Evolutionary conservation across 1,284 basidiomycete species (phyloP).

Genomic region (Tetrapyrgos nigripes): DNA sequence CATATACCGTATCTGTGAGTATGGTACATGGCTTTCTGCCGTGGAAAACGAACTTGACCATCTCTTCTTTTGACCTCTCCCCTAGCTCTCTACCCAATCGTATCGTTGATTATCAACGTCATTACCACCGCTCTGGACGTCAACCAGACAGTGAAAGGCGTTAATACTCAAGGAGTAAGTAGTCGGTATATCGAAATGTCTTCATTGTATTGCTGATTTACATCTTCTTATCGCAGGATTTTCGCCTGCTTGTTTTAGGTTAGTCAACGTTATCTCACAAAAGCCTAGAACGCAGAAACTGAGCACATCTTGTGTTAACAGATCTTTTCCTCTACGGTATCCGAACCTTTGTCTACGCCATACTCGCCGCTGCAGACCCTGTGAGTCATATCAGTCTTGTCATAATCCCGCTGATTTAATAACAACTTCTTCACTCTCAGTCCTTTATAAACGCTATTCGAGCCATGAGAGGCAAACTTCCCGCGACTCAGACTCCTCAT

Average conservation of each 20-base stretch:
- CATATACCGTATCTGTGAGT: constrained; percentile 25
- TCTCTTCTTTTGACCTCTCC: background rate
- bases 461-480: background rate
- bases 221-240: constrained; percentile 4
- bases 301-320: background rate
- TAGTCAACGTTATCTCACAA: background rate
- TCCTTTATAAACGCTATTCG: background rate
- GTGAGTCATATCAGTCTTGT: background rate
- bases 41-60: background rate
- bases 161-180: background rate
- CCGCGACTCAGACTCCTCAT: background rate
- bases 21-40: background rate
- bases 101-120: constrained; percentile 26
- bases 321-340: constrained; percentile 18
- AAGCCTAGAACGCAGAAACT: background rate
- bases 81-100: constrained; percentile 29
- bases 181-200: background rate
- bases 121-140: constrained; percentile 23
- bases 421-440: background rate
- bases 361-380: constrained; percentile 2
- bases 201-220: background rate
- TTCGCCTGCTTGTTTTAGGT: constrained; percentile 14
- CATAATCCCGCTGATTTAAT: background rate
- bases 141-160: constrained; percentile 10
- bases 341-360: constrained; percentile 7